Conservation (phyloP, 2,329 filamentous ascomycete genomes). For the Pseudocercospora eumusae region DNA sequence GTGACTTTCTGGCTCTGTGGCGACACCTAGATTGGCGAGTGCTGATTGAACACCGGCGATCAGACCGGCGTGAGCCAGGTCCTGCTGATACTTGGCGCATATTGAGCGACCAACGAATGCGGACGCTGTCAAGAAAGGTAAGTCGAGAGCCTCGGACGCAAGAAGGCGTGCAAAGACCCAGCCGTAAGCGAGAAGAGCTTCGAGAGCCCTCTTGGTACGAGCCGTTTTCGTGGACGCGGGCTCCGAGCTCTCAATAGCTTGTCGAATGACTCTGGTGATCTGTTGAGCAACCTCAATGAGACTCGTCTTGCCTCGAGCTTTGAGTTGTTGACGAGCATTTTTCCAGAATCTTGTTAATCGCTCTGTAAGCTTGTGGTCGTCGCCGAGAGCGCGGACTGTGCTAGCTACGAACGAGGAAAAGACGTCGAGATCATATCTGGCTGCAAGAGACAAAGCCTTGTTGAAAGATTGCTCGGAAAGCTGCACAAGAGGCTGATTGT, state of each 20-base stretch:
- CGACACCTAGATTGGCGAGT: slow-evolving; percentile 9
- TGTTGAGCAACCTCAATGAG: slow-evolving; percentile 16
- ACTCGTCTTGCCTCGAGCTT: slow-evolving; percentile 8
- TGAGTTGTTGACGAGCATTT: slow-evolving; percentile 11
- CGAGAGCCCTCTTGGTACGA: background rate
- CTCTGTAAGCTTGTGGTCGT: slow-evolving; percentile 25
- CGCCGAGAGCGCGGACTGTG: slow-evolving; percentile 18
- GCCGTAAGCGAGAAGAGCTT: slow-evolving; percentile 19
- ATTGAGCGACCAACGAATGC: slow-evolving; percentile 21
- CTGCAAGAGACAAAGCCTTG: slow-evolving; percentile 28
- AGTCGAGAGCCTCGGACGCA: slow-evolving; percentile 18
- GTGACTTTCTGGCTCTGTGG: slow-evolving; percentile 20
- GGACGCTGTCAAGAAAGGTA: slow-evolving; percentile 21
- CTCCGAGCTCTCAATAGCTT: background rate
- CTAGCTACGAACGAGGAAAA: slow-evolving; percentile 19
- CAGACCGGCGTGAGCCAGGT: background rate
- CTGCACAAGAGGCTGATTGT: slow-evolving; percentile 47
- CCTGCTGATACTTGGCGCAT: slow-evolving; percentile 1
- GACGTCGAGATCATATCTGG: slow-evolving; percentile 28
- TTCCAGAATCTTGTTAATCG: slow-evolving; percentile 25
- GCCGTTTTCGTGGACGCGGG: background rate
- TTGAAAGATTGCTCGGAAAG: slow-evolving; percentile 30
- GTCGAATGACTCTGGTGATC: slow-evolving; percentile 13
- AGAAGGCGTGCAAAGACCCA: slow-evolving; percentile 21
- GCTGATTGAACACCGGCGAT: slow-evolving; percentile 7